Evolutionary conservation across 768 basidiomycete species (phyloP).

Genomic region (Podaxis rugospora): DNA sequence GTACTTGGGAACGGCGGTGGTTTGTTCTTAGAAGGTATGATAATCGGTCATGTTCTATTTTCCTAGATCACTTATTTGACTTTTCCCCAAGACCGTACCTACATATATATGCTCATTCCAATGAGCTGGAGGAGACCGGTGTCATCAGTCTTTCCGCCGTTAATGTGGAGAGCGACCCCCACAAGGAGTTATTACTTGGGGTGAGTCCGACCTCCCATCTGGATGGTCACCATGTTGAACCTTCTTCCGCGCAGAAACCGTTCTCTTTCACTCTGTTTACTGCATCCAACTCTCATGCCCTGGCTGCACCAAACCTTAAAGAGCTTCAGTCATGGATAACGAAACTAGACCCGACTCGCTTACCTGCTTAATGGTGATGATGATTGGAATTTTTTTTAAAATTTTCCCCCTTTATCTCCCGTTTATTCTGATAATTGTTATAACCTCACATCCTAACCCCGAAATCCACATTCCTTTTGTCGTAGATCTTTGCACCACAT

Average conservation of each 20-base stretch:
- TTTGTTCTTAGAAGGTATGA: slow-evolving; percentile 80
- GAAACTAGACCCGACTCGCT: slow-evolving; percentile 80
- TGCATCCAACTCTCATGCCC: slow-evolving; percentile 85
- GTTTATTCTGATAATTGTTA: slow-evolving; percentile 2
- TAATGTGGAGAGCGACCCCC: slow-evolving; percentile 80
- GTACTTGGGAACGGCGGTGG: slow-evolving; percentile 81
- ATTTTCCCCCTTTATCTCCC: neutral
- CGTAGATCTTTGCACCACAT: slow-evolving; percentile 8
- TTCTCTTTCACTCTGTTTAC: slow-evolving; percentile 91
- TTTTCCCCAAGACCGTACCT: slow-evolving; percentile 74
- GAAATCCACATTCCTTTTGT: neutral
- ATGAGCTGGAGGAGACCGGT: slow-evolving; percentile 79
- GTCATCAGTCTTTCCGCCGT: slow-evolving; percentile 82
- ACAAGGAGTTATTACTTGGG: slow-evolving; percentile 83
- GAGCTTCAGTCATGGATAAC: slow-evolving; percentile 83
- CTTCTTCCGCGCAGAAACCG: slow-evolving; percentile 51
- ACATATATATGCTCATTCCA: slow-evolving; percentile 79
- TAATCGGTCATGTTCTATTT: neutral
- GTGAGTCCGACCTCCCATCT: slow-evolving; percentile 41
- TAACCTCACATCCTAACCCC: neutral
- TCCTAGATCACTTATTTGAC: slow-evolving; percentile 5
- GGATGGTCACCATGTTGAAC: neutral
- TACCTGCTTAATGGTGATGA: slow-evolving; percentile 27
- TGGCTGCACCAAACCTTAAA: slow-evolving; percentile 77
- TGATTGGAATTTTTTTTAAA: neutral